Conservation (phyloP, 2,329 filamentous ascomycete genomes). For the Phoma sp. region DNA sequence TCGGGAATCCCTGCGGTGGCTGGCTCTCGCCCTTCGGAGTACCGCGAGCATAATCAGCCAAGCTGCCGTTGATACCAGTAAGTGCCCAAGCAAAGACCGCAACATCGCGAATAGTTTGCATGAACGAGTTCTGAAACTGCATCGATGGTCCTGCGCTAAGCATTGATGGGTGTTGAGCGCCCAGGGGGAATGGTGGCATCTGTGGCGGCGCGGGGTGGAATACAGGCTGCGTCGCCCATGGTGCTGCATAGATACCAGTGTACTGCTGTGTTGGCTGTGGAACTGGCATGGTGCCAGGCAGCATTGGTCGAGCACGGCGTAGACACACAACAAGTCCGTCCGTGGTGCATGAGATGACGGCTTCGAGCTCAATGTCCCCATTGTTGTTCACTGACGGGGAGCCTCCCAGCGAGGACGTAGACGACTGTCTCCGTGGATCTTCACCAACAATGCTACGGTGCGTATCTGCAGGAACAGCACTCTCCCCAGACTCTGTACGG, state of each 20-base stretch:
- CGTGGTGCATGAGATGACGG: slow-evolving; percentile 89
- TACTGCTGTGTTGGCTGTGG: slow-evolving; percentile 34
- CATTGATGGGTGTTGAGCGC: slow-evolving; percentile 49
- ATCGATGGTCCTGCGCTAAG: slow-evolving; percentile 58
- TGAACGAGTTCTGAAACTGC: slow-evolving; percentile 64
- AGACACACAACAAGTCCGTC: slow-evolving; percentile 86
- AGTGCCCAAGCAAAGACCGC: slow-evolving; percentile 89
- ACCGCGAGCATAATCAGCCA: slow-evolving; percentile 70
- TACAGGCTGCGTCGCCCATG: slow-evolving; percentile 77
- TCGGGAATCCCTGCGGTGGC: slow-evolving; percentile 66
- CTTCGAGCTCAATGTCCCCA: slow-evolving; percentile 75
- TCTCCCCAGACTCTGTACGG: slow-evolving; percentile 57
- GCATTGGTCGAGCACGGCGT: slow-evolving; percentile 73
- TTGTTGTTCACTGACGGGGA: slow-evolving; percentile 36
- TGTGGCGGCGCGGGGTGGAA: slow-evolving; percentile 52
- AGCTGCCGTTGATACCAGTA: slow-evolving; percentile 78
- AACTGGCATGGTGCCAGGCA: slow-evolving; percentile 57
- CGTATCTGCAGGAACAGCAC: slow-evolving; percentile 50
- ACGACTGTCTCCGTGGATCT: slow-evolving; percentile 31
- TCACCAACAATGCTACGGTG: slow-evolving; percentile 40
- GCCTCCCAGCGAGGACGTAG: slow-evolving; percentile 34
- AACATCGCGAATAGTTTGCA: slow-evolving; percentile 82
- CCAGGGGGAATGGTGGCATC: slow-evolving; percentile 43
- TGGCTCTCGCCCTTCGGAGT: slow-evolving; percentile 68
- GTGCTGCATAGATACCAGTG: slow-evolving; percentile 75